A percentile compares a stretch with the other conserved stretches of the same genome.
Evolutionary conservation across 1,284 basidiomycete genomes (phyloP).

Genomic region (Ceratobasidium sp.): DNA sequence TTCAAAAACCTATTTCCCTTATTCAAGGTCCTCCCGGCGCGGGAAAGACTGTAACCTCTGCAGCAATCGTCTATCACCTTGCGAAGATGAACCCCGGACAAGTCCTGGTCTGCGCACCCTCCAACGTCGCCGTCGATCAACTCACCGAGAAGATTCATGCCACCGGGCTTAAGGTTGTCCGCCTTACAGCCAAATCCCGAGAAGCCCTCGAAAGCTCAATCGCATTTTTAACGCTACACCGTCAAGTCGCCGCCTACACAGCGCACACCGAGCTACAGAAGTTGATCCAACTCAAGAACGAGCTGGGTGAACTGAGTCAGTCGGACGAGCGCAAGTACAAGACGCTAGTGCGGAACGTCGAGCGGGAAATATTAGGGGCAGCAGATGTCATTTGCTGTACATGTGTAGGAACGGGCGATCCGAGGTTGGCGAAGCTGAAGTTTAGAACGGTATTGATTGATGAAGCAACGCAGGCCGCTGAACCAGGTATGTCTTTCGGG

Average conservation of each 20-base stretch:
- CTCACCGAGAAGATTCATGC: slow-evolving; percentile 98
- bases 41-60: slow-evolving; percentile 99
- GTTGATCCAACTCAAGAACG: slow-evolving; percentile 96
- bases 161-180: slow-evolving; percentile 97
- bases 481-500: slow-evolving; percentile 78
- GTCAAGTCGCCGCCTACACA: slow-evolving; percentile 96
- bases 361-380: slow-evolving; percentile 95
- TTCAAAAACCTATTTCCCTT: slow-evolving; percentile 97
- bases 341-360: slow-evolving; percentile 92
- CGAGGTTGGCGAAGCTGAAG: slow-evolving; percentile 94
- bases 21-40: slow-evolving; percentile 99
- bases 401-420: slow-evolving; percentile 98
- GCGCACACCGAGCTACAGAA: slow-evolving; percentile 97
- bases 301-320: slow-evolving; percentile 96
- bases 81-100: slow-evolving; percentile 99
- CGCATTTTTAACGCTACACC: slow-evolving; percentile 94
- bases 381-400: slow-evolving; percentile 99
- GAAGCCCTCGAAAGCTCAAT: slow-evolving; percentile 97
- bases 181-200: slow-evolving; percentile 96
- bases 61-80: slow-evolving; percentile 98
- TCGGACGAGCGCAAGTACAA: slow-evolving; percentile 99
- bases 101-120: slow-evolving; percentile 98
- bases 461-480: slow-evolving; percentile 98
- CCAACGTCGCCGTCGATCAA: slow-evolving; percentile 99
- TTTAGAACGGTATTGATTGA: slow-evolving; percentile 99